Evolutionary conservation across 2,329 filamentous ascomycete genomes (phyloP).

Genomic region (Apiospora kogelbergensis): DNA sequence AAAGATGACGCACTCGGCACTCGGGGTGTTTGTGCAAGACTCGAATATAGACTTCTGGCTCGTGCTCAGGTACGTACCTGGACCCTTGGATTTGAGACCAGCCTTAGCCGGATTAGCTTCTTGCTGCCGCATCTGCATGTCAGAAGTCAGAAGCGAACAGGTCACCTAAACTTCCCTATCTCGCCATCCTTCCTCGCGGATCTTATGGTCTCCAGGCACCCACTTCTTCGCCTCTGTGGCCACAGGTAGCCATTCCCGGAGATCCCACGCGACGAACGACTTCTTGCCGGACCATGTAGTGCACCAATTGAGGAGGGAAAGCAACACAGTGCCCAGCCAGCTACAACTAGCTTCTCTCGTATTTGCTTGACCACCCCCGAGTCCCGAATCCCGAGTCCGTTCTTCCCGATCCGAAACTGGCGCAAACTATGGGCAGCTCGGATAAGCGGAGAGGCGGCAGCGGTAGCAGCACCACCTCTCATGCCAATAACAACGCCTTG

Average conservation of each 20-base stretch:
- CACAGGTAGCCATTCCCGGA: not conserved
- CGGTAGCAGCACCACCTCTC: constrained; percentile 17
- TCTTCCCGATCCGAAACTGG: not conserved
- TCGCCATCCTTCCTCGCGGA: not conserved
- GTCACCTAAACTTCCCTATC: not conserved
- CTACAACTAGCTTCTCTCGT: not conserved
- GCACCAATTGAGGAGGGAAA: not conserved
- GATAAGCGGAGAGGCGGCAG: constrained; percentile 43
- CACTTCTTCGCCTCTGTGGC: not conserved
- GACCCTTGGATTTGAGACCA: not conserved
- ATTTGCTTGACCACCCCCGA: not conserved
- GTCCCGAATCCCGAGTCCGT: not conserved
- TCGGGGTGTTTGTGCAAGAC: not conserved
- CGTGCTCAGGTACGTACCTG: not conserved
- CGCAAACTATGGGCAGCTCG: constrained; percentile 37
- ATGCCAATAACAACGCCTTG: constrained; percentile 24
- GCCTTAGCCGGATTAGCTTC: not conserved
- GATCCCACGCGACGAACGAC: not conserved
- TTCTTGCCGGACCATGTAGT: not conserved
- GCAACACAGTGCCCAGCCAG: not conserved
- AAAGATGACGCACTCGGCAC: not conserved
- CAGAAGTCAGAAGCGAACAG: too few relatives aligned
- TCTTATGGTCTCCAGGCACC: constrained; percentile 2
- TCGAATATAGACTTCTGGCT: not conserved
- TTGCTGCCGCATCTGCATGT: not conserved